Conservation (phyloP, 768 basidiomycete species). For the Psilocybe tampanensis region DNA sequence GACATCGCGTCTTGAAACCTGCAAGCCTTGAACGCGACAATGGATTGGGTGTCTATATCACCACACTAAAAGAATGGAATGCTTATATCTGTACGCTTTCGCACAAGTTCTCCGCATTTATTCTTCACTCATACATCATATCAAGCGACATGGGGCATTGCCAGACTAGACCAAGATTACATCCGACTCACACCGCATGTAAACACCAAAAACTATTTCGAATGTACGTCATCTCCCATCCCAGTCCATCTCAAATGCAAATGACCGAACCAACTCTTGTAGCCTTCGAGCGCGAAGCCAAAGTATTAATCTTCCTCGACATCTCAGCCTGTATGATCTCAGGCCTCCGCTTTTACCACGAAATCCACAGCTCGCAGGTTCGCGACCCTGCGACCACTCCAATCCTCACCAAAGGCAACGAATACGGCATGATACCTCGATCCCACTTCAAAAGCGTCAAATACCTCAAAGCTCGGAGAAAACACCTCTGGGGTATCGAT, state of each 20-base stretch:
- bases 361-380: constrained; percentile 11
- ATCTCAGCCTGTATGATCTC: constrained; percentile 9
- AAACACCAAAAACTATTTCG: constrained; percentile 14
- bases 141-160: constrained; percentile 23
- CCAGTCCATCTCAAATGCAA: neutral
- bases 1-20: constrained; percentile 14
- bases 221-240: constrained; percentile 8
- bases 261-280: neutral
- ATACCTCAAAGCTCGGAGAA: constrained; percentile 11
- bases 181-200: constrained; percentile 20
- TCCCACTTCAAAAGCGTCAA: constrained; percentile 15
- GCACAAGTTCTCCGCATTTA: neutral
- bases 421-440: constrained; percentile 20
- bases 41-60: constrained; percentile 16
- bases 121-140: neutral
- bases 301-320: constrained; percentile 23
- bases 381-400: constrained; percentile 2
- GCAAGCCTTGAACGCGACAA: constrained; percentile 1
- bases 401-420: constrained; percentile 20
- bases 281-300: constrained; percentile 14
- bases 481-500: constrained; percentile 16
- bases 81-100: constrained; percentile 17
- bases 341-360: constrained; percentile 23
- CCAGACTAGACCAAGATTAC: constrained; percentile 17
- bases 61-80: constrained; percentile 18